Conservation (phyloP, 2,329 filamentous ascomycete species). For the Alternaria gaisen region DNA sequence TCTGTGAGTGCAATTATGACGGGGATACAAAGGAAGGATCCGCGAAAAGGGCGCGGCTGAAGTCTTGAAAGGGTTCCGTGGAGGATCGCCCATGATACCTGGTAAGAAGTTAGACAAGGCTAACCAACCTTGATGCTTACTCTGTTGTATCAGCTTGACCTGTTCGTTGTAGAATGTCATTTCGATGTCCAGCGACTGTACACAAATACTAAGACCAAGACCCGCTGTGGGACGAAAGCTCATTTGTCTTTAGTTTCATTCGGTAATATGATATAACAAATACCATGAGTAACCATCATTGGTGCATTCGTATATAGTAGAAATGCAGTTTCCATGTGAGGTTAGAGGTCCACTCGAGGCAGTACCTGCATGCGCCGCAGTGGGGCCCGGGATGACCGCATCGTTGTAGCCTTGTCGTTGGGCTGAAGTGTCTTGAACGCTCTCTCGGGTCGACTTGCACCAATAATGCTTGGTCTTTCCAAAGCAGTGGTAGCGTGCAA, state of each 20-base stretch:
- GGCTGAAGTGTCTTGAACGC: slow-evolving; percentile 24
- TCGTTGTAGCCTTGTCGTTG: slow-evolving; percentile 26
- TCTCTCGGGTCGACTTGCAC: slow-evolving; percentile 6
- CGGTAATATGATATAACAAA: not conserved
- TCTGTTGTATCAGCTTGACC: not conserved
- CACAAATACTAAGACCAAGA: not conserved
- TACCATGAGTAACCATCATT: not conserved
- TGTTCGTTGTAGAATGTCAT: not conserved
- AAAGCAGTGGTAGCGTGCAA: slow-evolving; percentile 10
- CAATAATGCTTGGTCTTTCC: slow-evolving; percentile 16
- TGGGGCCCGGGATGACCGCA: slow-evolving; percentile 35
- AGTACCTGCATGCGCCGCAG: slow-evolving; percentile 31
- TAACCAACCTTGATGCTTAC: not conserved
- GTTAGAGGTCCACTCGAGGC: not conserved
- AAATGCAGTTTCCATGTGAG: not conserved
- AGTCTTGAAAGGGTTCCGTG: not conserved
- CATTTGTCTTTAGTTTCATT: not conserved
- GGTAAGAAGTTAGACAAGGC: not conserved
- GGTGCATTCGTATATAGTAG: not conserved
- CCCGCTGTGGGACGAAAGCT: not conserved
- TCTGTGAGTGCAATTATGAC: not conserved
- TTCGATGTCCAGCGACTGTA: not conserved
- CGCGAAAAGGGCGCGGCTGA: slow-evolving; percentile 1
- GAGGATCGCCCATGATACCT: not conserved
- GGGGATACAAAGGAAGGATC: not conserved